Percentiles rank a stretch among this genome's conserved stretches.
Evolutionary conservation across 371 early-diverging fungal species (phyloP).

Genomic region (Circinella umbellata): DNA sequence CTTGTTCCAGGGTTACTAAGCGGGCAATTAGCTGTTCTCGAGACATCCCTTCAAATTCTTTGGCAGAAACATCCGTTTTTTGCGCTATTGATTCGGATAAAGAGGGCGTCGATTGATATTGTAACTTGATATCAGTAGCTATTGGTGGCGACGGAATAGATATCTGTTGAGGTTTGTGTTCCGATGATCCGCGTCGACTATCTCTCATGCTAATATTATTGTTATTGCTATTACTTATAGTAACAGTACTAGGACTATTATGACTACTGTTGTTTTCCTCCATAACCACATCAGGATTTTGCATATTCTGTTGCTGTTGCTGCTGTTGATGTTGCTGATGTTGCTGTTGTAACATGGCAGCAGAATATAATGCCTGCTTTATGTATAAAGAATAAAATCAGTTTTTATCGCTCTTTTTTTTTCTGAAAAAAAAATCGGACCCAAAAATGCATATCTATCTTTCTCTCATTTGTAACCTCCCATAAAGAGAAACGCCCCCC

Average conservation of each 20-base stretch:
- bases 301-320: neutral
- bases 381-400: neutral
- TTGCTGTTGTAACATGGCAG: slow-evolving; percentile 4
- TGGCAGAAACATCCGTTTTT: slow-evolving; percentile 21
- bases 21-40: slow-evolving; percentile 36
- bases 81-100: slow-evolving; percentile 18
- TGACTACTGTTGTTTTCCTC: neutral
- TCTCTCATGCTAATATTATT: neutral
- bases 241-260: slow-evolving; percentile 2
- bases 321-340: neutral
- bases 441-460: neutral
- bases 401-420: neutral
- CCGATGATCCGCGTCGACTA: neutral
- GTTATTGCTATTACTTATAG: neutral
- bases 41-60: slow-evolving; percentile 32
- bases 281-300: no score
- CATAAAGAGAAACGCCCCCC: no score
- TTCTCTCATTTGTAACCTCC: neutral
- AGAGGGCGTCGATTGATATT: slow-evolving; percentile 15
- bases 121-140: slow-evolving; percentile 12
- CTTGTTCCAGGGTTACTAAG: slow-evolving; percentile 30
- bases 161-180: slow-evolving; percentile 6
- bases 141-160: slow-evolving; percentile 13
- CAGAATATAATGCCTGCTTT: slow-evolving; percentile 7
- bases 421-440: neutral